Conservation (phyloP, 2,329 filamentous ascomycete species). For the Lasiodiplodia gonubiensis region DNA sequence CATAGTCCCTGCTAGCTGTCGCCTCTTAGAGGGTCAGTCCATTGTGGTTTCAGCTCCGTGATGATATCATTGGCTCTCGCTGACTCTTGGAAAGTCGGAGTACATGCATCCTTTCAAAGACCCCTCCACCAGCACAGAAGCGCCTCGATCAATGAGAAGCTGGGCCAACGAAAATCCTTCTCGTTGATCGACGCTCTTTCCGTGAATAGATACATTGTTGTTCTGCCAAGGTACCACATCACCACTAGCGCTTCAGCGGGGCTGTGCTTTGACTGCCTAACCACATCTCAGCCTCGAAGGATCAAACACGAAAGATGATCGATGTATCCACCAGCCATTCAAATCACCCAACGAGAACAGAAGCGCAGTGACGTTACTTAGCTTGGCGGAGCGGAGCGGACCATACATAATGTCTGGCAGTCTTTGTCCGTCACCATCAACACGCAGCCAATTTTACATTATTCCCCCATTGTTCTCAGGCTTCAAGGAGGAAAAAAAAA, state of each 20-base stretch:
- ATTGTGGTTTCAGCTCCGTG: background rate
- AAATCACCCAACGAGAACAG: background rate
- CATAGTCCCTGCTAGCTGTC: no score
- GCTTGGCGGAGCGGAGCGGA: background rate
- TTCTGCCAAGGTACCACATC: background rate
- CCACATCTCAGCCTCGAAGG: conserved; percentile 13
- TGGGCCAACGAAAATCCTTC: background rate
- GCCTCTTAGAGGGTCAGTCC: no score
- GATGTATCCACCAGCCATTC: background rate
- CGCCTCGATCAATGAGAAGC: background rate
- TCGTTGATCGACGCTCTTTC: background rate
- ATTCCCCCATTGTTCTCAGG: background rate
- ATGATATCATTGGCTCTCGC: background rate
- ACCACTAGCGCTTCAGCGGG: conserved; percentile 3
- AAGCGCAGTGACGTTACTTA: background rate
- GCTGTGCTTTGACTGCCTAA: background rate
- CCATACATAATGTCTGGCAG: background rate
- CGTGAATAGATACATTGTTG: background rate
- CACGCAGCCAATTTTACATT: background rate
- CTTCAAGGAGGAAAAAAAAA: background rate
- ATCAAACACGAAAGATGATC: conserved; percentile 5
- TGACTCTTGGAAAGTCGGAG: background rate
- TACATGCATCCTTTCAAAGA: background rate
- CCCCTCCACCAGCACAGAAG: no score
- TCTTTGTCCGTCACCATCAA: background rate